Percentiles rank a stretch among this genome's conserved stretches.
These are phyloP conservation scores for Coix lacrymajobi DNA, from an alignment of 176 grass and related monocot genomes.

Conservation along the genomic window DNA sequence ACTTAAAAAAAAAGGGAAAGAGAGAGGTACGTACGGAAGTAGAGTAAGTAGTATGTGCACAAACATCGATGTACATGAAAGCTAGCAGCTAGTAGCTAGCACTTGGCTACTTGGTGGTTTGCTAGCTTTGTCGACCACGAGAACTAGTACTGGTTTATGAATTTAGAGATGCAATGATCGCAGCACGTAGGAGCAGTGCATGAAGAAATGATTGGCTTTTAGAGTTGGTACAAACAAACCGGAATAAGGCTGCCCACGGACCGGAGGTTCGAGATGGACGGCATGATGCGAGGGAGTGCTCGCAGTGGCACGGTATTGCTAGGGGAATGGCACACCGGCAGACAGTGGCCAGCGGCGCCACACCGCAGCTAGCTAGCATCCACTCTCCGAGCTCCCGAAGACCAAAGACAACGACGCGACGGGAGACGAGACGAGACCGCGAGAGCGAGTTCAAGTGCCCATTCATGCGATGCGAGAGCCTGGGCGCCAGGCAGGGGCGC, in stretches of 20 bases:
- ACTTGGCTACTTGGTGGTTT: neutral
- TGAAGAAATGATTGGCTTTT: constrained; percentile 58
- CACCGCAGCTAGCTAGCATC: neutral
- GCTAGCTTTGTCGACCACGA: neutral
- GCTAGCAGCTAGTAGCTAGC: neutral
- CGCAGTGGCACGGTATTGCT: neutral
- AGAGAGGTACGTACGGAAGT: no score
- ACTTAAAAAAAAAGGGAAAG: no score
- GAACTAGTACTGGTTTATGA: neutral
- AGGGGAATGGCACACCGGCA: neutral
- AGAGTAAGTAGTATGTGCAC: no score
- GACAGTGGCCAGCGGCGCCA: neutral
- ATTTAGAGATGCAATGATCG: constrained; percentile 27
- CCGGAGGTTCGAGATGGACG: constrained; percentile 22
- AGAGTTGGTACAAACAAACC: constrained; percentile 36
- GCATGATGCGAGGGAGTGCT: constrained; percentile 43
- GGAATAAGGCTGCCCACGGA: neutral
- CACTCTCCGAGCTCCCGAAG: neutral
- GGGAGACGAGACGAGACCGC: neutral
- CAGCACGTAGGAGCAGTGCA: constrained; percentile 61
- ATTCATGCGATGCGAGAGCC: constrained; percentile 24
- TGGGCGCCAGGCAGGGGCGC: neutral
- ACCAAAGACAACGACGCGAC: neutral
- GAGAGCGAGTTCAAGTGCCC: constrained; percentile 28
- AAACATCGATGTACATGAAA: no score